Percentiles rank a stretch among this genome's conserved stretches.
Conservation (phyloP, 495 filamentous ascomycete species). For the Cryomyces antarcticus region DNA sequence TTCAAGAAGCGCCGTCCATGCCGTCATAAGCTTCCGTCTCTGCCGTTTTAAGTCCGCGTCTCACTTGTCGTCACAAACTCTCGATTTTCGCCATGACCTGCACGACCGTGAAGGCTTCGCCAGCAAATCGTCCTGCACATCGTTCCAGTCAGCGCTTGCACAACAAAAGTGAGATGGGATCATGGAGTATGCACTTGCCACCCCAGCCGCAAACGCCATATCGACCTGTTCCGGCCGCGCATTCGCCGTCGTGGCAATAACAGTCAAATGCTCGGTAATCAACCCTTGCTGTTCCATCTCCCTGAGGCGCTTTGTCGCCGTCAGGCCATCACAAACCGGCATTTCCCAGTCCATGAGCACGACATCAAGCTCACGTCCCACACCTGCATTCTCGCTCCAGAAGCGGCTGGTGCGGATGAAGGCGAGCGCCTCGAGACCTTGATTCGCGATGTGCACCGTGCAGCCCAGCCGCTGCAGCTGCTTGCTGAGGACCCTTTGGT, state of each 20-base stretch:
- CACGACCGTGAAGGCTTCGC: conserved; percentile 2
- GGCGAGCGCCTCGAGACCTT: conserved; percentile 5
- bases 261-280: conserved; percentile 3
- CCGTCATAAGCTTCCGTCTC: too few species aligned
- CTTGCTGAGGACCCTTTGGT: conserved; percentile 6
- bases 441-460: conserved; percentile 6
- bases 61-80: too few species aligned
- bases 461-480: conserved; percentile 1
- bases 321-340: conserved; percentile 8
- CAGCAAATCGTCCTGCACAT: conserved; percentile 1
- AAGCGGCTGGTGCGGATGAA: neutral
- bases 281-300: conserved; percentile 1
- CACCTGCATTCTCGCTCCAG: neutral
- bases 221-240: conserved; percentile 6
- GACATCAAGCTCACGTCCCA: neutral
- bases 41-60: too few species aligned
- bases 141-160: neutral
- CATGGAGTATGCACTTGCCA: neutral
- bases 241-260: conserved; percentile 10
- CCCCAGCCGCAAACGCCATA: conserved; percentile 2
- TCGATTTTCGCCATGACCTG: too few species aligned
- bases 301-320: conserved; percentile 3
- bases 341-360: conserved; percentile 6
- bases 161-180: neutral
- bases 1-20: too few species aligned